Evolutionary conservation across 2,329 filamentous ascomycete genomes (phyloP), one percentile per base, ranked within the genome.

Genomic region (Metarhizium guizhouense): DNA sequence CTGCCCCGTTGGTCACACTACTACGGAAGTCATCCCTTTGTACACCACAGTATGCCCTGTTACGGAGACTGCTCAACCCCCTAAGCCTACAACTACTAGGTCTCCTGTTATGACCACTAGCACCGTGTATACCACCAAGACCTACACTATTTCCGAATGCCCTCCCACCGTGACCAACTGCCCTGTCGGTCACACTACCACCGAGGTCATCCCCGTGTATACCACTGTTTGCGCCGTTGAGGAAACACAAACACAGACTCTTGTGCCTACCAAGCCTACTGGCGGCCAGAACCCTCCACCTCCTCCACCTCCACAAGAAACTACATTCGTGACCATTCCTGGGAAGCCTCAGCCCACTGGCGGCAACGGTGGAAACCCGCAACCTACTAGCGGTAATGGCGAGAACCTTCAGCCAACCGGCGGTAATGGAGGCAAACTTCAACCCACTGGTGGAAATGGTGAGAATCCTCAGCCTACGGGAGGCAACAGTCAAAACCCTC

Each of bases 111-210:
- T 53, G 51, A 55, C 55, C 16, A 55, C 52, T 30, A 55, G 29
- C 52, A 68, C 68, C 36, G 63, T 72, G 42, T 70, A 67, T 63
- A 65, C 62, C 52, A 70, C 66, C 43, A 61, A 57, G 25, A 61
- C 77, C 60, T 72, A 75, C 59, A 82, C 79, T 63, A 72, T 81
- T 68, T 81, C 76, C 62, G 47, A 58, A 48, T 83, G 80, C 68
- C 74, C 72, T 52, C 70, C 62, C 25, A 25, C 25, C 25, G 25
- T 25, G 25, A 25, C 3, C 25, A 25, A 25, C 25, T 25, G 25
- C 25, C 67, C 69, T 4, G 63, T 25, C 32, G 57, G 57, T 13
- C 32, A 53, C 18, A 49, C 56, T 36, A 51, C 49, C 36, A 59
- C 60, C 3, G 40, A 51, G 16, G 47, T 54, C 20, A 47, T 59